Evolutionary conservation across 257 asterid species (phyloP), one percentile per base, ranked within the genome.

Genomic region (Nicotiana knightiana): DNA sequence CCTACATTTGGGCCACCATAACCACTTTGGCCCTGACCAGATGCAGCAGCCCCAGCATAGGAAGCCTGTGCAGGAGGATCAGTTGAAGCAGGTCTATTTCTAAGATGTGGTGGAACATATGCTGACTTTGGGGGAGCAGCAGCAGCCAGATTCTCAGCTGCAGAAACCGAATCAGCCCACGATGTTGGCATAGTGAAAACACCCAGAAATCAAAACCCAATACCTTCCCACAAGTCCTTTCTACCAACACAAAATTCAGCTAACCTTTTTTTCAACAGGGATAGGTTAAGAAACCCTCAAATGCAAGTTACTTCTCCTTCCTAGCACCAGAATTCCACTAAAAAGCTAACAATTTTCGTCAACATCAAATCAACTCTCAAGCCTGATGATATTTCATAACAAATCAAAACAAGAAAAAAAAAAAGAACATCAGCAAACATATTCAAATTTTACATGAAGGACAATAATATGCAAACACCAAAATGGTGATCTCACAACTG

Each of bases 71-170:
- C 86, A 15, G 91, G 63, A 15, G 85, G 89, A 39, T 90, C 91
- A 26, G 88, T 73, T 21, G 95, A 85, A 30, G 90, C 58, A 65
- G 95, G 88, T 89, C 87, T 94, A 76, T 90, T 94, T 88, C 98
- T 94, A 77, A 94, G 96, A 89, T 94, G 98, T 0, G 98, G 98
- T 0, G 96, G 98, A 83, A 94, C 97, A 71, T 94, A 94, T 21
- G 92, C 81, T 16, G 94, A 81, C 81, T 88, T 85, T 48, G 88
- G 87, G 53, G 84, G 65, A 63, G 85, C 85, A 81, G 85, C 85
- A 81, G 83, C 84, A 84, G 91, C 87, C 85, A 89, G 90, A 84
- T 81, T 85, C 81, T 92, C 90, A 3, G 88, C 90, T 28, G 86
- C 86, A 71, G 89, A 93, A 67, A 83, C 86, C 21, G 97, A 88